Evolutionary conservation across 352 stramenopile species (phyloP).

Genomic region (Phytophthora macrochlamydospora): DNA sequence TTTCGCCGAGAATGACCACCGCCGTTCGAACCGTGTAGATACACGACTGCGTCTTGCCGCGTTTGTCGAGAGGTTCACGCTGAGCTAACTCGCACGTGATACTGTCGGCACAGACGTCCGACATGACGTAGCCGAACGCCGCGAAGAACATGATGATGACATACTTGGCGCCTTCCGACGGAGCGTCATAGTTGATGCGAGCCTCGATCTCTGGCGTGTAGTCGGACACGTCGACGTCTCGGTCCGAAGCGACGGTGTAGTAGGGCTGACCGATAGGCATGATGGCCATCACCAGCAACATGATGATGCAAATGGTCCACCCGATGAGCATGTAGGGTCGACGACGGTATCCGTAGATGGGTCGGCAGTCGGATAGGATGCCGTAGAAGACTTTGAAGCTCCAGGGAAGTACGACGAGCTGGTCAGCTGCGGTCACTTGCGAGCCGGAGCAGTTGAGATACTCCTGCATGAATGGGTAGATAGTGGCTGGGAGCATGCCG

Average conservation of each 20-base stretch:
- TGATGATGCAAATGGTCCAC: slow-evolving; percentile 34
- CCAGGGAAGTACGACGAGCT: slow-evolving; percentile 47
- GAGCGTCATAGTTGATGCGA: slow-evolving; percentile 45
- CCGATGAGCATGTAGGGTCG: slow-evolving; percentile 74
- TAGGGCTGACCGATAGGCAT: slow-evolving; percentile 38
- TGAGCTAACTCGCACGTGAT: slow-evolving; percentile 51
- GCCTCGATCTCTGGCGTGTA: slow-evolving; percentile 27
- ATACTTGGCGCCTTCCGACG: slow-evolving; percentile 39
- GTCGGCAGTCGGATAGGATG: slow-evolving; percentile 71
- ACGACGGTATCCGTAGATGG: slow-evolving; percentile 65
- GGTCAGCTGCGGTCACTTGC: slow-evolving; percentile 32
- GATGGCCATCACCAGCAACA: slow-evolving; percentile 42
- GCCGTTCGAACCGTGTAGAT: slow-evolving; percentile 34
- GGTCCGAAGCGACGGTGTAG: slow-evolving; percentile 22
- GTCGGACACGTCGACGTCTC: slow-evolving; percentile 22
- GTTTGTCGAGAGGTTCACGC: slow-evolving; percentile 1
- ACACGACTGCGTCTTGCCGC: slow-evolving; percentile 25
- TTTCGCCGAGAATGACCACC: slow-evolving; percentile 26
- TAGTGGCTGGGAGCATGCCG: slow-evolving; percentile 31
- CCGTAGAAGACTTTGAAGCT: slow-evolving; percentile 73
- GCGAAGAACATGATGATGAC: slow-evolving; percentile 66
- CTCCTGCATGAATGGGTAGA: slow-evolving; percentile 40
- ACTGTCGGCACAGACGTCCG: slow-evolving; percentile 63
- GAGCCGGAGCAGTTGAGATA: slow-evolving; percentile 40
- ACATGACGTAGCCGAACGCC: slow-evolving; percentile 69